Evolutionary conservation across 768 basidiomycete species (phyloP), one percentile per base, ranked within the genome.

Genomic region (Leucocoprinus birnbaumii): DNA sequence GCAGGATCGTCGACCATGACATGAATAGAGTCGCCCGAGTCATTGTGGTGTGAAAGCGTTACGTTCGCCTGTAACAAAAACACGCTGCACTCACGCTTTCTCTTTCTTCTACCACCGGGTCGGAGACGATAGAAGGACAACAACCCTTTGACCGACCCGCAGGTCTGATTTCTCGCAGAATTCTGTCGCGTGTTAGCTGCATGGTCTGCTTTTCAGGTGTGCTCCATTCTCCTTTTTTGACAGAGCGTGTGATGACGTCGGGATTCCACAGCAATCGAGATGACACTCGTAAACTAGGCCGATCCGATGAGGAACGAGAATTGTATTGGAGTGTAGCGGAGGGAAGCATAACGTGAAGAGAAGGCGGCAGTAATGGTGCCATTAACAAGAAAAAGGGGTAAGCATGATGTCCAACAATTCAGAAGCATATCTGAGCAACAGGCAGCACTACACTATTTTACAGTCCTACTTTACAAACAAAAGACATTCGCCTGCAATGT

Each of bases 401-500:
- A 42, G 27, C 27, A 55, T n/a, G 3, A 16, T 16, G 42, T 55
- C 27, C 47, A 35, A 49, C n/a, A 48, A 6, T 22, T 42, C 27
- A 35, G 22, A 44, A n/a, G n/a, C 26, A 55, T 21, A 34, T 6
- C n/a, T 16, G 16, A 49, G 27, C 16, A 41, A 22, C 25, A 21
- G 42, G 3, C 47, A 21, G 16, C 14, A 27, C 31, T 35, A 34
- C 19, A 53, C 31, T 35, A 40, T 31, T 18, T 19, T 54, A 49
- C 40, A 49, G 25, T 24, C 13, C 38, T 55, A 55, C 16, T 48
- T 26, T 55, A 48, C 52, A 53, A 9, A 25, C 31, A 55, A 27
- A 31, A 46, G 44, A 55, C n/a, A 35, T 42, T 43, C 40, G n/a
- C 47, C 40, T 24, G 47, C 21, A 48, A 55, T 43, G 48, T 44